Evolutionary conservation across 768 basidiomycete genomes (phyloP).

Genomic region (Steccherinum ochraceum): DNA sequence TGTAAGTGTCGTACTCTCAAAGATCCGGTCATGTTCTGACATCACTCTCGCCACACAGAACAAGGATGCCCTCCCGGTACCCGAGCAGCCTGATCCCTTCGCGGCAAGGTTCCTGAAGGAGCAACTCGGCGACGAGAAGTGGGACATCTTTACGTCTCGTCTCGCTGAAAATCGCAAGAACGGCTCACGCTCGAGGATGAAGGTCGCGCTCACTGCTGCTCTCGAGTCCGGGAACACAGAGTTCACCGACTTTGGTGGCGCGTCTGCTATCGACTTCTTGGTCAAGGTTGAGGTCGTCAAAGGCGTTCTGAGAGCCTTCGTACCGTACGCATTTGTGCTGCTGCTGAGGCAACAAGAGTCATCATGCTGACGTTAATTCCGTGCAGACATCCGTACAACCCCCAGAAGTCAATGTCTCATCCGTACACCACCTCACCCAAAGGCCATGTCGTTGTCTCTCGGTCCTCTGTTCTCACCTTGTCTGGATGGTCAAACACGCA

Average conservation of each 20-base stretch:
- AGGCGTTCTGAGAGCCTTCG: slow-evolving; percentile 39
- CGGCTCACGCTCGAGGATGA: slow-evolving; percentile 30
- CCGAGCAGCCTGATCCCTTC: slow-evolving; percentile 27
- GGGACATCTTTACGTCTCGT: slow-evolving; percentile 40
- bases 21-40: too few species aligned
- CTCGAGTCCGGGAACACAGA: slow-evolving; percentile 19
- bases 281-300: slow-evolving; percentile 49
- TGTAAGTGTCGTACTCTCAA: too few species aligned
- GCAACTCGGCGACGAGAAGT: slow-evolving; percentile 35
- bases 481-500: slow-evolving; percentile 51
- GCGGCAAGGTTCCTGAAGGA: slow-evolving; percentile 41
- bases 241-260: slow-evolving; percentile 24
- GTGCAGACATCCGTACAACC: slow-evolving; percentile 45
- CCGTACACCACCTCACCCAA: slow-evolving; percentile 30
- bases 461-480: slow-evolving; percentile 39
- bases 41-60: background rate
- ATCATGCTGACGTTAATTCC: background rate
- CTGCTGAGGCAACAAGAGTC: too few species aligned
- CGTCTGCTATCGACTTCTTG: slow-evolving; percentile 43
- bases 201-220: slow-evolving; percentile 9
- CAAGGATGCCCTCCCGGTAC: background rate
- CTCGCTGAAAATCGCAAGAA: slow-evolving; percentile 40
- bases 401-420: slow-evolving; percentile 41
- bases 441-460: slow-evolving; percentile 40
- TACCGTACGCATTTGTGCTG: slow-evolving; percentile 33